Evolutionary conservation across 208 protist genomes (phyloP), one percentile per base, ranked within the genome.

Genomic region (Herpetomonas muscarum): DNA sequence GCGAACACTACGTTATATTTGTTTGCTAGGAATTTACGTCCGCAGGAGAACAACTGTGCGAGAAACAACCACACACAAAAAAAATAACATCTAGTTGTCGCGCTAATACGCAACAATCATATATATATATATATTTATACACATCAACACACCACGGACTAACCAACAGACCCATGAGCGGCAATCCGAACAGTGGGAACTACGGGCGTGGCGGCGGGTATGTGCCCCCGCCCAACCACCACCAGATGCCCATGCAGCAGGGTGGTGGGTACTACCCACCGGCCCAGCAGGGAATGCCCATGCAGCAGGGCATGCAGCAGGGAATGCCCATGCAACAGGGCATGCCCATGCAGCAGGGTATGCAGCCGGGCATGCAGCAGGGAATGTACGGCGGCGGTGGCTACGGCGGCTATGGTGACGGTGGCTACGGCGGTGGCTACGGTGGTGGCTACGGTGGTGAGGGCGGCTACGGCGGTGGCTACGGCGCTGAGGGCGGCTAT

Each of bases 401-500:
- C 19, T 19, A 12, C 15, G 22, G 7, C 5, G 15, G 15, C 22
- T 22, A 46, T 12, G 19, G 10, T 12, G 41, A 5, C 41, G 41
- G 10, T 7, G 41, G 13, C 34, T 17, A 13, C 34, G 34, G 6
- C 13, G 34, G 34, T 13, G 6, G 13, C 34, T 55, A 55, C 49
- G 34, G 34, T 13, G 6, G 13, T 13, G 34, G 39, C 49, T n/a
- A 36, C 2, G 26, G 31, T 41, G 49, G 19, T 7, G 49, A 17
- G 7, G 32, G 47, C 28, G 55, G 32, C 2, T 61, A 66, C 52
- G 12, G 21, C n/a, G 31, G 9, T 10, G 26, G 41, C 51, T 58
- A 52, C 48, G 17, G 32, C 48, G 30, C 32, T 21, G 48, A 22
- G 2, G 61, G 19, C 41, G 46, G 51, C 51, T 75, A 75, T 30